Percentiles rank a stretch among this genome's conserved stretches.
phyloP scores from a whole-genome alignment of 2,329 filamentous ascomycete species.

The Trichoderma citrinoviride region DNA sequence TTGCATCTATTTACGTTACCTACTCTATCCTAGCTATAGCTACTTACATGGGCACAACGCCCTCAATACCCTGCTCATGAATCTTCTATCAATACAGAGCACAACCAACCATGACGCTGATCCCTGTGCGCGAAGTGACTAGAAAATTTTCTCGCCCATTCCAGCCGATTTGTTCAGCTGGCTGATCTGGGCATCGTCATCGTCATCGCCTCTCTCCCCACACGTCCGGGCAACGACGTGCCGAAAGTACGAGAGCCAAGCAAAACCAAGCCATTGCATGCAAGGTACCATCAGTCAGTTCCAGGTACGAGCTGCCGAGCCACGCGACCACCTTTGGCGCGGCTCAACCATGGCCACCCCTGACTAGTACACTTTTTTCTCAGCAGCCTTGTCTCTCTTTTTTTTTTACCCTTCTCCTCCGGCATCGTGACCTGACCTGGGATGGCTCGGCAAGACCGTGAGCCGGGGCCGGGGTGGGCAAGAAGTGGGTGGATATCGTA shows the following conservation, averaged over 20 bases:
- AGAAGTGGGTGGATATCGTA: background rate
- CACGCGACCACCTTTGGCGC: background rate
- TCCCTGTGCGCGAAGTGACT: background rate
- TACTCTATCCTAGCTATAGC: background rate
- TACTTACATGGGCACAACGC: background rate
- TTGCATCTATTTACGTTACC: background rate
- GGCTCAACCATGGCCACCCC: background rate
- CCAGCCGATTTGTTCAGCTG: background rate
- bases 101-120: constrained; percentile 1
- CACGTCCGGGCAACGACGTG: background rate
- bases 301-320: constrained; percentile 1
- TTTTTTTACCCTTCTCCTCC: background rate
- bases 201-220: background rate
- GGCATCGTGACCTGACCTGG: constrained; percentile 1
- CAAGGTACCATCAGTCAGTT: background rate
- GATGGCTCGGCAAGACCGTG: constrained; percentile 7
- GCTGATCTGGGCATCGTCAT: constrained; percentile 4
- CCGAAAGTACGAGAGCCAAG: background rate
- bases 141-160: background rate
- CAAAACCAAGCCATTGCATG: too few relatives aligned
- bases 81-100: constrained; percentile 3
- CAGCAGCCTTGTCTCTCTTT: background rate
- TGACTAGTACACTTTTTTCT: background rate
- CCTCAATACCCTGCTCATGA: background rate
- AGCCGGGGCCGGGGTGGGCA: too few relatives aligned